Base-by-base conservation (phyloP, 768 basidiomycete genomes). In the Mycena indigotica region DNA sequence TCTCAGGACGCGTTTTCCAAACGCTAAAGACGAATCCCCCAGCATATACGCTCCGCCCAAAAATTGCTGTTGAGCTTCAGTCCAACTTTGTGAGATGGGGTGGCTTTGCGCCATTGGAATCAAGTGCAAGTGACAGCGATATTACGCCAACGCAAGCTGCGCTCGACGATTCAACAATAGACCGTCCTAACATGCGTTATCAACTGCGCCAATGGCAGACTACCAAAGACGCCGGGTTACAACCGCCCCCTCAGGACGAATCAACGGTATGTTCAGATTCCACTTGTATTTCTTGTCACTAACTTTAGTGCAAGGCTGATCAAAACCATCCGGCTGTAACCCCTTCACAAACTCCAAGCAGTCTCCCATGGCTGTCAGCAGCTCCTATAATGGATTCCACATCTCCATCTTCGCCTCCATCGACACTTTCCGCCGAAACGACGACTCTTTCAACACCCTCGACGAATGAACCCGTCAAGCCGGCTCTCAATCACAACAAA, bases 31-130 rank as follows among this genome's bases (percentile, higher is more conserved):
- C 28, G 2, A 3, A 3, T 23, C 49, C 50, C 28, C 53, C 53
- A 5, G 1, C 23, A 12, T 25, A 44, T 38, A 29, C 28, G 15
- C 8, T 5, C 25, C 54, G 50, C 21, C 41, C 13, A 8, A 23
- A 23, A 10, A 12, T 24, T 26, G 19, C 16, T 4, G 8, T 4
- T 15, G 5, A 28, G 2, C 30, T 61, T 26, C 16, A 17, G 3
- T 12, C 13, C 23, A 38, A 29, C 51, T 56, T 62, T 39, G 40
- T 71, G 60, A 49, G 44, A 17, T 44, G 65, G 70, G 57, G 70
- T 59, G 64, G 66, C 54, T 71, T 66, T n/a, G 57, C 50, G 19
- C 41, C 53, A 19, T 44, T 50, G 25, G n/a, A 54, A n/a, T 21
- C 41, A 19, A 13, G 23, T 23, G 15, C 41, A 44, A 23, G 5